These are phyloP conservation scores for Eucalyptus tenuipes DNA, from an alignment of 345 rosid genomes.

Conservation along the genomic window DNA sequence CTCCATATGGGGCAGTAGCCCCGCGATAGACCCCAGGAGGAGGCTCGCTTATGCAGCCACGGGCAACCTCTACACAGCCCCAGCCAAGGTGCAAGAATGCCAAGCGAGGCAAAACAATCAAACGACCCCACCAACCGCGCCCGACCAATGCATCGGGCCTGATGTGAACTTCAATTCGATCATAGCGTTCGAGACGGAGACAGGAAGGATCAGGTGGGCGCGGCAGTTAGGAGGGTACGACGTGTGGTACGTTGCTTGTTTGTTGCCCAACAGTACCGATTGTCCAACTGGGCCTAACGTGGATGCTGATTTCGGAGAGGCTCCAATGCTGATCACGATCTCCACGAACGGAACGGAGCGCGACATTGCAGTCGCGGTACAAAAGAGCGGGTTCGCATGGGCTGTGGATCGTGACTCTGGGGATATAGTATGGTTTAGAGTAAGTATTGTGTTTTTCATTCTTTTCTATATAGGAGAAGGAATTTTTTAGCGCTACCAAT, in stretches of 20 bases:
- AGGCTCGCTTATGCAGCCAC: constrained; percentile 22
- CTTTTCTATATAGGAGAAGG: not conserved
- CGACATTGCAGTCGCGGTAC: constrained; percentile 6
- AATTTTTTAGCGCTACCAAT: not conserved
- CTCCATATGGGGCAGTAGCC: constrained; percentile 45
- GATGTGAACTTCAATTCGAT: constrained; percentile 19
- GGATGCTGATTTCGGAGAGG: constrained; percentile 32
- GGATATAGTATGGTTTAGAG: constrained; percentile 21
- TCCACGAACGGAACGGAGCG: not conserved
- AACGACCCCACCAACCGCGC: constrained; percentile 18
- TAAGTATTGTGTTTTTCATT: not conserved
- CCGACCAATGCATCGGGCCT: constrained; percentile 28
- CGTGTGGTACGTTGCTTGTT: constrained; percentile 21
- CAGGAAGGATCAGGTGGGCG: constrained; percentile 21
- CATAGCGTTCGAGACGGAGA: constrained; percentile 11
- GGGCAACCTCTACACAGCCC: constrained; percentile 30
- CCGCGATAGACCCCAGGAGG: constrained; percentile 22
- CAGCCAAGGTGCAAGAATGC: constrained; percentile 17
- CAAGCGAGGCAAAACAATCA: constrained; percentile 26
- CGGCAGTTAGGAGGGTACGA: constrained; percentile 33
- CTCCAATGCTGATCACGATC: constrained; percentile 15
- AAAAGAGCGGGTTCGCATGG: constrained; percentile 8
- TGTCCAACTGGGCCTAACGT: constrained; percentile 40
- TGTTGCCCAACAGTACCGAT: constrained; percentile 21
- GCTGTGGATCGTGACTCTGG: constrained; percentile 32